A percentile compares a stretch with the other conserved stretches of the same genome.
These are phyloP conservation scores for Candida boleticola DNA, from an alignment of 805 yeast genomes.

Conservation along the genomic window DNA sequence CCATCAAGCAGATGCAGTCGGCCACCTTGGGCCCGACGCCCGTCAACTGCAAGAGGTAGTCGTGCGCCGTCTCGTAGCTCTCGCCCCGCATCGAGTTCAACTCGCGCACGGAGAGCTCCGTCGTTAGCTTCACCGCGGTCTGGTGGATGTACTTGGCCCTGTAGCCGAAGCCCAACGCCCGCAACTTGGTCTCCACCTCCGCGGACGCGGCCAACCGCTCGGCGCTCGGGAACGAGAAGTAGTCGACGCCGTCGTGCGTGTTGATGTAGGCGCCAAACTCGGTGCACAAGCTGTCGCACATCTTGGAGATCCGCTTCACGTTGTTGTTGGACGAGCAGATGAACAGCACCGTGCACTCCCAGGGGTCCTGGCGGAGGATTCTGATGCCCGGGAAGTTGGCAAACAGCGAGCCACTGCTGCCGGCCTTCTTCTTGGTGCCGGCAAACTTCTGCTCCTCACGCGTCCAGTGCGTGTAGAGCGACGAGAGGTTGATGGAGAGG, in stretches of 20 bases:
- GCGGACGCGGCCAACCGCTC: slow-evolving; percentile 38
- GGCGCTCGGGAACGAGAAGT: slow-evolving; percentile 76
- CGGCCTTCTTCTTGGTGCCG: slow-evolving; percentile 19
- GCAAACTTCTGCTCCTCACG: slow-evolving; percentile 49
- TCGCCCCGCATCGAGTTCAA: slow-evolving; percentile 44
- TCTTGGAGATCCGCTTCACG: slow-evolving; percentile 85
- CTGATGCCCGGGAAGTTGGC: slow-evolving; percentile 64
- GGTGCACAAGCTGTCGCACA: slow-evolving; percentile 78
- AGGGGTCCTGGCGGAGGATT: slow-evolving; percentile 89
- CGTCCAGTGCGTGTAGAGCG: slow-evolving; percentile 63
- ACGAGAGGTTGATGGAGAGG: slow-evolving; percentile 50
- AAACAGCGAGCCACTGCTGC: slow-evolving; percentile 28
- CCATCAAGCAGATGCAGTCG: slow-evolving; percentile 93
- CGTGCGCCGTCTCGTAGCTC: slow-evolving; percentile 53
- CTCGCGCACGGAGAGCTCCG: slow-evolving; percentile 13
- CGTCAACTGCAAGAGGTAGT: slow-evolving; percentile 57
- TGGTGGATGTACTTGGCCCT: slow-evolving; percentile 83
- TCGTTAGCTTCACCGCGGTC: slow-evolving; percentile 59
- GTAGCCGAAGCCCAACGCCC: slow-evolving; percentile 76
- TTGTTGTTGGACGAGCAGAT: slow-evolving; percentile 97
- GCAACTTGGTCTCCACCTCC: slow-evolving; percentile 38
- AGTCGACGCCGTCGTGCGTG: slow-evolving; percentile 50
- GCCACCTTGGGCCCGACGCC: slow-evolving; percentile 99
- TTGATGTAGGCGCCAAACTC: slow-evolving; percentile 65
- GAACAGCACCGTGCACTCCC: slow-evolving; percentile 90